Evolutionary conservation across 2,329 filamentous ascomycete species (phyloP), one percentile per base, ranked within the genome.

Genomic region (Didymella keratinophila): DNA sequence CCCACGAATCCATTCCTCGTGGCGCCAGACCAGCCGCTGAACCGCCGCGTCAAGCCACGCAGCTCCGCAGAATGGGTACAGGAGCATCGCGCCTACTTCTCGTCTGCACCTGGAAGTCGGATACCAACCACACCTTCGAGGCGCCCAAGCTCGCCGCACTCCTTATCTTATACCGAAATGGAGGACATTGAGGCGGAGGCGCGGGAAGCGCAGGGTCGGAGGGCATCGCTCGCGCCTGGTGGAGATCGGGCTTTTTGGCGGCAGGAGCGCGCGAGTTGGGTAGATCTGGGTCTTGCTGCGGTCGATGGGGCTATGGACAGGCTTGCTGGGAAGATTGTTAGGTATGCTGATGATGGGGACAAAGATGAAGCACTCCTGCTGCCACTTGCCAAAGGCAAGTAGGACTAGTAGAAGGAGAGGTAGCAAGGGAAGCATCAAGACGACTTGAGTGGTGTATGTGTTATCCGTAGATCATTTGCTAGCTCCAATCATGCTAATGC

Each of bases 261-360:
- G 28, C 25, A 46, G 49, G 48, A 21, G 21, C 49, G 43, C 16
- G 48, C n/a, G 54, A 61, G 57, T 25, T 71, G 65, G 62, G 53
- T 72, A 18, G 58, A 67, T 18, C 43, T 56, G 3, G 58, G 64
- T 5, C 52, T 73, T 25, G 55, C 56, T 1, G 60, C 50, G 11
- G 53, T 76, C 3, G 71, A 72, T 56, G 65, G 56, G 0, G 65
- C 56, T 21, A 68, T 76, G 20, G 61, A 58, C 37, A 47, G 56
- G 37, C 44, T 63, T 32, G 64, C 63, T 34, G 66, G 54, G 32
- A 60, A 36, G 49, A 49, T 74, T 46, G 63, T 57, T 43, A 58
- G 58, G 65, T 76, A 62, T 66, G 67, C 64, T 43, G 67, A 66
- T 47, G 70, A 69, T 41, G 64, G 62, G 21, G 69, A 63, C 12